These are phyloP conservation scores for Trifolium repens DNA, from an alignment of 306 rosid genomes.

Conservation along the genomic window DNA sequence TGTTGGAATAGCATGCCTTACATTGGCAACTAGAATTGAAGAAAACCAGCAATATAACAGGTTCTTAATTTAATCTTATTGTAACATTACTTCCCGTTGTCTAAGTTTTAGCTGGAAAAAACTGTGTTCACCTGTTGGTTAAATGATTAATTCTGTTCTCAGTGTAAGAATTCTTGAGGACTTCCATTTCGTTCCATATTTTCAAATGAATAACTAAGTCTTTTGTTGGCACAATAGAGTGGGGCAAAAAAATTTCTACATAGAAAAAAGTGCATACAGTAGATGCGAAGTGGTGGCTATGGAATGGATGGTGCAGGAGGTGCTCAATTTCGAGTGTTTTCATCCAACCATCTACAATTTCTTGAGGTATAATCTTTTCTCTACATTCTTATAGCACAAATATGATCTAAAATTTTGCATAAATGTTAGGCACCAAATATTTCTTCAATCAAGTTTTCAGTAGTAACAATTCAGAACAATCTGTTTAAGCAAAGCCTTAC, in stretches of 20 bases:
- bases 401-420: constrained; percentile 21
- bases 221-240: constrained; percentile 58
- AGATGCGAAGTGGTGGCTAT: constrained; percentile 94
- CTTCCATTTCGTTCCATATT: no score
- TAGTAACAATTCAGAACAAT: constrained; percentile 23
- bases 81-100: background rate
- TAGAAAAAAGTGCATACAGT: constrained; percentile 59
- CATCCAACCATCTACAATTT: constrained; percentile 83
- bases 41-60: constrained; percentile 86
- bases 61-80: constrained; percentile 44
- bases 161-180: no score
- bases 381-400: constrained; percentile 31
- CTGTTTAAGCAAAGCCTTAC: background rate
- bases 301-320: constrained; percentile 97
- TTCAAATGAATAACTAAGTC: background rate
- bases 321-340: constrained; percentile 79
- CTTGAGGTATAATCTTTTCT: constrained; percentile 66
- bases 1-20: constrained; percentile 83
- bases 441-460: background rate
- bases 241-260: constrained; percentile 55
- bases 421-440: constrained; percentile 16
- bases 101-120: background rate
- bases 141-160: no score
- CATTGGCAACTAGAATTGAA: constrained; percentile 87
- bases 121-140: background rate